These are phyloP conservation scores for Warburgia ugandensis DNA, from an alignment of 164 flowering plant genomes.

Conservation along the genomic window DNA sequence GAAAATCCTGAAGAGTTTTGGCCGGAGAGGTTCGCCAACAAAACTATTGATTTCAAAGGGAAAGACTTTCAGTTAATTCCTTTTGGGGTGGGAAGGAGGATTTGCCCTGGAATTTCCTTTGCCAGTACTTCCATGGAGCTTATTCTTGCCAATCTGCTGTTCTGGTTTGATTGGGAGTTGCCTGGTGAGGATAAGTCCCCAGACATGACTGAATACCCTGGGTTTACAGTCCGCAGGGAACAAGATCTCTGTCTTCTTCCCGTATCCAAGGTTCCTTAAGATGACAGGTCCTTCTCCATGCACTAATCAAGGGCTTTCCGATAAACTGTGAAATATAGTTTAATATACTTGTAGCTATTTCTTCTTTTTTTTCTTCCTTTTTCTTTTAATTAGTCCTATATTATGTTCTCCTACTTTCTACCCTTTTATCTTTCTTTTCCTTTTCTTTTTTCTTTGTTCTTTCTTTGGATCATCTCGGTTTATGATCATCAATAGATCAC, in stretches of 20 bases:
- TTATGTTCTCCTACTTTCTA: too few species aligned
- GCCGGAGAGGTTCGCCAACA: conserved; percentile 32
- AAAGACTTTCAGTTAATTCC: conserved; percentile 26
- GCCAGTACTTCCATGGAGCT: conserved; percentile 5
- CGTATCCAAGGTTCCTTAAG: too few species aligned
- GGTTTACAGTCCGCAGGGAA: background rate
- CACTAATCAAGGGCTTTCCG: too few species aligned
- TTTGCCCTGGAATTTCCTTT: conserved; percentile 26
- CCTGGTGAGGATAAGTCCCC: background rate
- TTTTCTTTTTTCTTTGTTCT: too few species aligned
- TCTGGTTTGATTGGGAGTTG: conserved; percentile 11
- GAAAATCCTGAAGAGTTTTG: conserved; percentile 25
- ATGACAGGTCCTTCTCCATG: too few species aligned
- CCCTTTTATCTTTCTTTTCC: too few species aligned
- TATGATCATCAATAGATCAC: too few species aligned
- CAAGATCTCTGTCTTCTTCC: conserved; percentile 1
- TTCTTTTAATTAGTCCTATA: too few species aligned
- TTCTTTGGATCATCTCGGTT: too few species aligned
- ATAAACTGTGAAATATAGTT: too few species aligned
- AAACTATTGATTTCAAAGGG: conserved; percentile 19
- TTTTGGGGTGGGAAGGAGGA: conserved; percentile 12
- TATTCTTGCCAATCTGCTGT: conserved; percentile 1
- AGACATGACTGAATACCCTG: conserved; percentile 7
- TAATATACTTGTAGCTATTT: too few species aligned
- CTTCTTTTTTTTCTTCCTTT: too few species aligned